Evolutionary conservation across 495 filamentous ascomycete species (phyloP).

Genomic region (Patellaria atrata): DNA sequence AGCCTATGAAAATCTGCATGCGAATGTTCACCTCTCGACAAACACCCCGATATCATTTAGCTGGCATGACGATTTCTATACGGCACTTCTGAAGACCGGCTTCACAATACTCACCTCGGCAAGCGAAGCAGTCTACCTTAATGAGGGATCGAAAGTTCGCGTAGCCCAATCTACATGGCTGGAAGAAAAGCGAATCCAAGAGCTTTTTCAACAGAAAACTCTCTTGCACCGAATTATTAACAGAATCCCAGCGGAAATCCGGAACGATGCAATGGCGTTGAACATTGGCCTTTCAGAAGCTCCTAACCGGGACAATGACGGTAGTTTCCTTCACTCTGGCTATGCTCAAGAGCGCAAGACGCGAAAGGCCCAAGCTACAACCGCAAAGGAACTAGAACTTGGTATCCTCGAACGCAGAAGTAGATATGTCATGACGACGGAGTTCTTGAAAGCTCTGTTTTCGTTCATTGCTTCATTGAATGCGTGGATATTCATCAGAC

Average conservation of each 20-base stretch:
- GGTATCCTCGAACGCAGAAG: constrained; percentile 60
- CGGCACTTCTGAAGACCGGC: constrained; percentile 67
- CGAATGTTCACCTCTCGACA: constrained; percentile 66
- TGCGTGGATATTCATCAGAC: constrained; percentile 38
- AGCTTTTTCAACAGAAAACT: constrained; percentile 30
- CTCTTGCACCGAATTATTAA: constrained; percentile 13
- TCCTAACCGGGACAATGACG: too few species aligned
- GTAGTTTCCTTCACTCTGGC: too few species aligned
- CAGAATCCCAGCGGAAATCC: constrained; percentile 18
- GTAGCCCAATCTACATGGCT: constrained; percentile 79
- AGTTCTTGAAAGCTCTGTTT: constrained; percentile 60
- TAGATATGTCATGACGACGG: constrained; percentile 55
- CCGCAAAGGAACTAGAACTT: constrained; percentile 44
- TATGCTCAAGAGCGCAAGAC: constrained; percentile 48
- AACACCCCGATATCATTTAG: constrained; percentile 46
- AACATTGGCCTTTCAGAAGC: constrained; percentile 8
- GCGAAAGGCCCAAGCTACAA: constrained; percentile 28
- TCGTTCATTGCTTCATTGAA: constrained; percentile 47
- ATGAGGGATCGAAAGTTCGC: constrained; percentile 67
- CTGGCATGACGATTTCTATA: constrained; percentile 89
- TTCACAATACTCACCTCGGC: constrained; percentile 82
- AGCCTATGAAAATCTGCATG: constrained; percentile 82
- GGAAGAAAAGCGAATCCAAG: constrained; percentile 60
- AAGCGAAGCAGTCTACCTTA: constrained; percentile 88
- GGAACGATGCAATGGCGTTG: constrained; percentile 29